Conservation (phyloP, 345 rosid genomes). For the Ricinus communis region DNA sequence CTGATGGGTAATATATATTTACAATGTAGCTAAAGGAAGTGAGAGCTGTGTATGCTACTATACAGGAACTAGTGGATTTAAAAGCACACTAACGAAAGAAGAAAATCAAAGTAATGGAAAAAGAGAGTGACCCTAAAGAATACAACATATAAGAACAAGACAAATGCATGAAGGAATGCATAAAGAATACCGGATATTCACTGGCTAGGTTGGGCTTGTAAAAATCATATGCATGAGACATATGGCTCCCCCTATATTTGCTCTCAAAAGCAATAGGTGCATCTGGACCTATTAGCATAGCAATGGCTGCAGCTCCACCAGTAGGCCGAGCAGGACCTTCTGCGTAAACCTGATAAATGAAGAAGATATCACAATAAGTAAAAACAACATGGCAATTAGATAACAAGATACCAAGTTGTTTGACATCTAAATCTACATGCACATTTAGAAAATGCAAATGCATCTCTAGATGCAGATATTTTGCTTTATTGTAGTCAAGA, state of each 20-base stretch:
- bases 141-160: background rate
- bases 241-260: constrained; percentile 90
- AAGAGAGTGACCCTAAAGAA: background rate
- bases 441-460: constrained; percentile 11
- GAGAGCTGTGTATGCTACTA: background rate
- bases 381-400: background rate
- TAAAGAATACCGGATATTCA: constrained; percentile 85
- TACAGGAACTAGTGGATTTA: background rate
- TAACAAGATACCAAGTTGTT: background rate
- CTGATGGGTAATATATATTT: too few relatives aligned
- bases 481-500: background rate
- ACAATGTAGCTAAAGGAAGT: too few relatives aligned
- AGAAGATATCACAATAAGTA: constrained; percentile 19
- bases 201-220: constrained; percentile 99
- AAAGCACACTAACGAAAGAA: background rate
- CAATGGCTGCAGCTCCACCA: constrained; percentile 99
- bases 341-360: constrained; percentile 82
- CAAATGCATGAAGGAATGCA: constrained; percentile 7
- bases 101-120: background rate
- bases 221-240: constrained; percentile 98
- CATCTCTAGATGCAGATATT: background rate
- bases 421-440: background rate
- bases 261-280: constrained; percentile 95
- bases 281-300: constrained; percentile 88
- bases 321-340: constrained; percentile 99